Conservation (phyloP, 2,329 filamentous ascomycete species). For the Magnaporthiopsis incrustans region DNA sequence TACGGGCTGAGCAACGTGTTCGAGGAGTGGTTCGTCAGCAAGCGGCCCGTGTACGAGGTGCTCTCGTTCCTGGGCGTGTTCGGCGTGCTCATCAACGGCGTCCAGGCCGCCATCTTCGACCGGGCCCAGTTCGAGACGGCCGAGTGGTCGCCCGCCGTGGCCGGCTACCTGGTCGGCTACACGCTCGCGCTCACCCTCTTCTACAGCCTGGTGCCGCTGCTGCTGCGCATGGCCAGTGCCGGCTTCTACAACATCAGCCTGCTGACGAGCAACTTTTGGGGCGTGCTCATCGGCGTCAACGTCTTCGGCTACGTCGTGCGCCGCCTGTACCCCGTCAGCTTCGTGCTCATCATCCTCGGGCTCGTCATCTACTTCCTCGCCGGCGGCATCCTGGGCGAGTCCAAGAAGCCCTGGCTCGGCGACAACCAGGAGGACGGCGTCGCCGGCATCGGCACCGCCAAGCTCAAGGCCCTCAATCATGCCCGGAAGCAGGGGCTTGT, state of each 20-base stretch:
- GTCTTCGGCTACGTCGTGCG: constrained; percentile 77
- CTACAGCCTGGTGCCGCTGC: constrained; percentile 77
- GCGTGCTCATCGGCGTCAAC: constrained; percentile 80
- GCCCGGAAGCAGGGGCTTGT: constrained; percentile 34
- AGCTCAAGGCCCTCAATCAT: constrained; percentile 60
- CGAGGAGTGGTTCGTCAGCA: constrained; percentile 89
- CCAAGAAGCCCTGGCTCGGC: constrained; percentile 91
- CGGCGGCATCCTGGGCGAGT: constrained; percentile 74
- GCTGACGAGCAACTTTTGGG: constrained; percentile 95
- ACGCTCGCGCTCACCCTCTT: constrained; percentile 77
- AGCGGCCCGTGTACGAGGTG: constrained; percentile 84
- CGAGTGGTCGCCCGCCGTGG: constrained; percentile 59
- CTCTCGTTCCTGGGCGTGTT: constrained; percentile 85
- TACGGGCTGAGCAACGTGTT: constrained; percentile 89
- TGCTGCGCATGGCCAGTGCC: constrained; percentile 83
- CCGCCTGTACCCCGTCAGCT: constrained; percentile 92
- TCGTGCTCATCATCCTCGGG: constrained; percentile 83
- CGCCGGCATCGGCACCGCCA: constrained; percentile 76
- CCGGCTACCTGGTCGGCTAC: constrained; percentile 82
- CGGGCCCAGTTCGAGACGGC: constrained; percentile 59
- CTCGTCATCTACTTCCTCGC: constrained; percentile 82
- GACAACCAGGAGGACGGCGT: constrained; percentile 76
- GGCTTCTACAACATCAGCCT: constrained; percentile 96
- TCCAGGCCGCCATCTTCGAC: constrained; percentile 88
- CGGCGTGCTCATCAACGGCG: constrained; percentile 83